Evolutionary conservation across 1,284 basidiomycete genomes (phyloP).

Genomic region (Omphalotus olearius): DNA sequence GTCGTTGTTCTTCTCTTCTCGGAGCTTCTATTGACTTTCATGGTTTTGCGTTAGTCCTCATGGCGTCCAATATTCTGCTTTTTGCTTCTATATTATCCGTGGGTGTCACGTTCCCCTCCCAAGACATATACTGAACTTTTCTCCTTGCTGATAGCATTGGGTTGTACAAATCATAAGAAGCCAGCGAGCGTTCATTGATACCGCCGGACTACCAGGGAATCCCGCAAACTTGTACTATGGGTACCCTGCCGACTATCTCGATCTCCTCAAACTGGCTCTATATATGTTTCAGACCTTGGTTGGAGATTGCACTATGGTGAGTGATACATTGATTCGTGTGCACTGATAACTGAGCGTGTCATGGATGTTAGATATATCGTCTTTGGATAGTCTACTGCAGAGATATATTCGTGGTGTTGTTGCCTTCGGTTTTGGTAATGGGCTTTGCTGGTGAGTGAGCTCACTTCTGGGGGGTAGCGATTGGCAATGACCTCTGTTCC

Average conservation of each 20-base stretch:
- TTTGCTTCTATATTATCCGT: slow-evolving; percentile 5
- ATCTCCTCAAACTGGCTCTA: slow-evolving; percentile 7
- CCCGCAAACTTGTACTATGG: slow-evolving; percentile 1
- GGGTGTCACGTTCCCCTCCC: background rate
- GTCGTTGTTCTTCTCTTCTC: background rate
- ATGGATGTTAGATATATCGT: slow-evolving; percentile 2
- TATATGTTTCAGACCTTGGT: slow-evolving; percentile 7
- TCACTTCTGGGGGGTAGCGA: background rate
- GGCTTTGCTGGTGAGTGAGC: slow-evolving; percentile 1
- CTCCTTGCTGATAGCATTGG: slow-evolving; percentile 3
- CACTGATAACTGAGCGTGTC: background rate
- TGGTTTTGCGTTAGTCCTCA: background rate
- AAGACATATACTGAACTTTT: no score
- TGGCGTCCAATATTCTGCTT: slow-evolving; percentile 1
- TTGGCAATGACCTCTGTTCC: background rate
- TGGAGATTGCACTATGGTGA: slow-evolving; percentile 10
- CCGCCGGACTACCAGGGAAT: slow-evolving; percentile 1
- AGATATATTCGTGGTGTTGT: background rate
- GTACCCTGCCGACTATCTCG: slow-evolving; percentile 5
- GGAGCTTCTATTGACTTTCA: no score
- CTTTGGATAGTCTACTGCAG: slow-evolving; percentile 9
- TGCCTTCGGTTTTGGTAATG: background rate
- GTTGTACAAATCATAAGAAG: slow-evolving; percentile 7
- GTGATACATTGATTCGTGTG: no score
- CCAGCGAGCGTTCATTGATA: slow-evolving; percentile 6